These are phyloP conservation scores for Pestalotiopsis fici DNA, from an alignment of 2,329 filamentous ascomycete species.

Conservation along the genomic window DNA sequence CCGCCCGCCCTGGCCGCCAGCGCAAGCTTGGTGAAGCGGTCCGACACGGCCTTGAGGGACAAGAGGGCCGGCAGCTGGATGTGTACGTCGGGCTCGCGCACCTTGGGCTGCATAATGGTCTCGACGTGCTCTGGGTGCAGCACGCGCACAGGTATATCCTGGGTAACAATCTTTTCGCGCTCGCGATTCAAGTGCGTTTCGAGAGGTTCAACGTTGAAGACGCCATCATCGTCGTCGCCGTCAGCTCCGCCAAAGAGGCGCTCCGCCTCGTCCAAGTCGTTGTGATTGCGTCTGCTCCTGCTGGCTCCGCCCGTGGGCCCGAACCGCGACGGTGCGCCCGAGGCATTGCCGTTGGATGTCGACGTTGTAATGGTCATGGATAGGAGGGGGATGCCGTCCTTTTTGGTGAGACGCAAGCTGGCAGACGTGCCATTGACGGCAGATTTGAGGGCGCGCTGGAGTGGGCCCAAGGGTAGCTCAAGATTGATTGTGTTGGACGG, in stretches of 20 bases:
- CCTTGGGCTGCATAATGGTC: conserved; percentile 88
- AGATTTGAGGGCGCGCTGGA: conserved; percentile 90
- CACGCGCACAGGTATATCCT: conserved; percentile 94
- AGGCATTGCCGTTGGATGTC: conserved; percentile 55
- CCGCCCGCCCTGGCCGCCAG: conserved; percentile 32
- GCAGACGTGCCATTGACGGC: conserved; percentile 80
- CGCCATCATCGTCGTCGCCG: conserved; percentile 45
- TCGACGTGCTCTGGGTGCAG: conserved; percentile 83
- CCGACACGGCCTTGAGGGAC: conserved; percentile 90
- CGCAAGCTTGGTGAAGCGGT: conserved; percentile 90
- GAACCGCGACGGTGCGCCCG: conserved; percentile 32
- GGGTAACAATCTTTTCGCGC: conserved; percentile 88
- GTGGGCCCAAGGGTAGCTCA: conserved; percentile 83
- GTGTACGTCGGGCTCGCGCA: conserved; percentile 90
- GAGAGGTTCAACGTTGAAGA: conserved; percentile 51
- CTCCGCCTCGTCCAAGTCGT: not conserved
- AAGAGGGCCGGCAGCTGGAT: conserved; percentile 85
- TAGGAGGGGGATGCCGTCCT: conserved; percentile 82
- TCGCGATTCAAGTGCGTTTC: conserved; percentile 65
- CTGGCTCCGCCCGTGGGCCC: conserved; percentile 18
- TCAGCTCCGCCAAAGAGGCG: not conserved
- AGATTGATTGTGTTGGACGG: conserved; percentile 90
- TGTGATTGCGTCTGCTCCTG: not conserved
- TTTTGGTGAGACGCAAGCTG: conserved; percentile 88
- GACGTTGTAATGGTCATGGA: conserved; percentile 87